These are phyloP conservation scores for Paecilomyces sp. DNA, from an alignment of 2,329 filamentous ascomycete genomes.

Conservation along the genomic window DNA sequence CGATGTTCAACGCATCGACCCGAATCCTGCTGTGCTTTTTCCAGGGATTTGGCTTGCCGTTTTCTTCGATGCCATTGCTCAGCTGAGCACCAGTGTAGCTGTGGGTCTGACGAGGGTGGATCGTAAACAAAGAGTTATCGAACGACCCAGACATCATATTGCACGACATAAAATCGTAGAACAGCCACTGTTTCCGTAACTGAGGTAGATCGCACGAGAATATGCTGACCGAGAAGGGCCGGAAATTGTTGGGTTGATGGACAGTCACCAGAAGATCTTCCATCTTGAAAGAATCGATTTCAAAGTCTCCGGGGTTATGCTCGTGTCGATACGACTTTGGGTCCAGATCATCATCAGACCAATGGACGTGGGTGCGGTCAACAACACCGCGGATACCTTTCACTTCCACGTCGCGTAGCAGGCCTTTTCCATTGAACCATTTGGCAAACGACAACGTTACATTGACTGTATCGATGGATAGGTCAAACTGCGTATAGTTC, in stretches of 20 bases:
- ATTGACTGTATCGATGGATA: conserved; percentile 91
- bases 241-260: conserved; percentile 81
- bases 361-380: conserved; percentile 76
- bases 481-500: conserved; percentile 96
- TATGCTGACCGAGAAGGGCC: conserved; percentile 93
- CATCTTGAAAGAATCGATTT: conserved; percentile 94
- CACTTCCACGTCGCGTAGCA: conserved; percentile 85
- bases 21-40: conserved; percentile 92
- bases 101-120: conserved; percentile 88
- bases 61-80: conserved; percentile 48
- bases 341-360: conserved; percentile 62
- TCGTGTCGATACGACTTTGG: conserved; percentile 82
- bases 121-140: conserved; percentile 93
- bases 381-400: conserved; percentile 89
- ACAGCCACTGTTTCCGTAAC: conserved; percentile 90
- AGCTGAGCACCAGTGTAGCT: conserved; percentile 62
- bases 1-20: conserved; percentile 89
- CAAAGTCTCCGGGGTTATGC: conserved; percentile 87
- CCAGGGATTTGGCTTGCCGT: conserved; percentile 67
- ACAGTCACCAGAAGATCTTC: conserved; percentile 88
- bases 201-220: conserved; percentile 92
- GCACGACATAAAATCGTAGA: conserved; percentile 93
- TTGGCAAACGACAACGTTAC: conserved; percentile 96
- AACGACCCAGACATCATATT: conserved; percentile 95
- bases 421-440: conserved; percentile 96